These are phyloP conservation scores for Rhynchosporium graminicola DNA, from an alignment of 2,329 filamentous ascomycete species.

Conservation along the genomic window DNA sequence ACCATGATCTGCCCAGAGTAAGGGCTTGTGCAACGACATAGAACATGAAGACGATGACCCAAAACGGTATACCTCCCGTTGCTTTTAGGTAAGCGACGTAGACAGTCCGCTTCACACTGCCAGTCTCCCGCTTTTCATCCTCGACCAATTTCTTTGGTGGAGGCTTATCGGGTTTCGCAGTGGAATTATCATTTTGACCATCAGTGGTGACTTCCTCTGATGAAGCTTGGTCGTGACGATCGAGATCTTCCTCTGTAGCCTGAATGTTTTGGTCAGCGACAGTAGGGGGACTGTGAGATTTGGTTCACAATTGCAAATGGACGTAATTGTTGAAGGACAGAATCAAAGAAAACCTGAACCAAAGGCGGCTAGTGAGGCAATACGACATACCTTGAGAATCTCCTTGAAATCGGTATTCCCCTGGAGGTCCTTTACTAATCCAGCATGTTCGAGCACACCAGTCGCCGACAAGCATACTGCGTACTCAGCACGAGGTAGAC, in stretches of 20 bases:
- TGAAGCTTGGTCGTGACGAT: slow-evolving; percentile 1
- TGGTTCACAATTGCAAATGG: neutral
- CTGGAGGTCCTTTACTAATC: slow-evolving; percentile 19
- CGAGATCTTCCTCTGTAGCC: slow-evolving; percentile 16
- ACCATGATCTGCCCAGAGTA: slow-evolving; percentile 54
- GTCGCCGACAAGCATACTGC: slow-evolving; percentile 57
- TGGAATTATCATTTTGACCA: slow-evolving; percentile 4
- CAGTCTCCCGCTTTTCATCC: slow-evolving; percentile 68
- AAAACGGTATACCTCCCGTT: slow-evolving; percentile 62
- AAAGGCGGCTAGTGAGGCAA: too few species aligned
- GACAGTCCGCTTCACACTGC: slow-evolving; percentile 64
- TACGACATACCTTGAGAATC: slow-evolving; percentile 18
- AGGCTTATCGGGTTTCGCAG: slow-evolving; percentile 11
- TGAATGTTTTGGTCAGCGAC: slow-evolving; percentile 5
- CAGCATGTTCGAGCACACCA: slow-evolving; percentile 22
- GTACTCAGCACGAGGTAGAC: slow-evolving; percentile 69
- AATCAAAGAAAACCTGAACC: too few species aligned
- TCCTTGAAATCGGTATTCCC: slow-evolving; percentile 18
- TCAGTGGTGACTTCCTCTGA: neutral
- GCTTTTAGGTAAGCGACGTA: slow-evolving; percentile 66
- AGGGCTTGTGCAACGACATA: slow-evolving; percentile 46
- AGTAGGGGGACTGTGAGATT: too few species aligned
- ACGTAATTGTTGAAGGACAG: too few species aligned
- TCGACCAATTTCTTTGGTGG: slow-evolving; percentile 49
- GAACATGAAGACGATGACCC: slow-evolving; percentile 55